Base-by-base conservation (phyloP, 306 rosid species). In the Crataegus laevigata region DNA sequence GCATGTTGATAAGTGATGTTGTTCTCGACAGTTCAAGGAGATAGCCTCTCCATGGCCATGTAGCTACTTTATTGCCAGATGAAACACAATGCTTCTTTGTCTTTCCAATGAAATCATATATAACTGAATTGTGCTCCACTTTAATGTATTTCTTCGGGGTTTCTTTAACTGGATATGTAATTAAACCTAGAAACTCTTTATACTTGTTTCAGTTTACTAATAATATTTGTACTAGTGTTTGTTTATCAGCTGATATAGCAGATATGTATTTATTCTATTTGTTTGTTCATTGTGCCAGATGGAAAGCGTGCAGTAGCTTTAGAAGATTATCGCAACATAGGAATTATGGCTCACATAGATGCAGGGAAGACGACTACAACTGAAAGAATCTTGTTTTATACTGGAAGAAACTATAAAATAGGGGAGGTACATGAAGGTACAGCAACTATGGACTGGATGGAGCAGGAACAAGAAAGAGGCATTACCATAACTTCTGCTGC, bases 401-500 rank as follows among this genome's bases (percentile, higher is more conserved):
- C 99, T 0, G 97, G 99, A 80, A 85, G 96, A 73, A 94, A 92
- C 85, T 94, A 94, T 81, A 94, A 94, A 84, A 94, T 94, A 64
- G 97, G 99, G 68, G 99, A 94, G 84, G 99, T 94, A 3, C 99
- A 94, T 2, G 97, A 94, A 78, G 99, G 97, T 77, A 90, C 97
- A 14, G 97, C 97, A 8, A 94, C 99, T 8, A 92, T 94, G 99
- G 99, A 92, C 73, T 94, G 97, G 99, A 94, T 94, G 99, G 97
- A 94, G 75, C 99, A 94, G 76, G 99, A 94, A 75, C 96, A 94
- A 82, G 99, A 94, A 83, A 82, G 97, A 84, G 99, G 99, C 78
- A 94, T 94, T 82, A 94, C 99, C 71, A 94, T 94, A 72, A 94
- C 98, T 58, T 94, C 98, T 57, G 98, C 98, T 80, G 98, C 98